phyloP scores from a whole-genome alignment of 2,329 filamentous ascomycete genomes.

The Didymella segeticola region DNA sequence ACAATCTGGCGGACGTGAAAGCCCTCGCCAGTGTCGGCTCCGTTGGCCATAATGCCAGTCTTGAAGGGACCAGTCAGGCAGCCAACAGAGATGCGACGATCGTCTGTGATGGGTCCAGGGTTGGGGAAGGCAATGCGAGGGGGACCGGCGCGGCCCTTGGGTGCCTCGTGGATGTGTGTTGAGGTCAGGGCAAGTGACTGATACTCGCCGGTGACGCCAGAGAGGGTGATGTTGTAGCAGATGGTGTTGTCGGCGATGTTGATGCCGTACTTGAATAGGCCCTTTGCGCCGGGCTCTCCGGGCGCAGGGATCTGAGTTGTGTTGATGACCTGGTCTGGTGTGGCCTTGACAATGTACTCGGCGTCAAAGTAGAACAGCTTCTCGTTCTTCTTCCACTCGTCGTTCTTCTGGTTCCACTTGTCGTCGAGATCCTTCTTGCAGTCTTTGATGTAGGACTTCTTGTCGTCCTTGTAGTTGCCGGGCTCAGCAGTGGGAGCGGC shows the following conservation, averaged over 20 bases:
- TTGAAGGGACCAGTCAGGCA: conserved; percentile 41
- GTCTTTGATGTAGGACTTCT: conserved; percentile 22
- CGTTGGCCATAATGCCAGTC: conserved; percentile 42
- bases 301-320: conserved; percentile 46
- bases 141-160: conserved; percentile 56
- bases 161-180: conserved; percentile 63
- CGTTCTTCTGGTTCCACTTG: conserved; percentile 28
- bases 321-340: conserved; percentile 59
- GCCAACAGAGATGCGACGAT: conserved; percentile 30
- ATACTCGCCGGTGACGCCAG: conserved; percentile 59
- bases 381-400: conserved; percentile 33
- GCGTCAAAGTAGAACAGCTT: conserved; percentile 56
- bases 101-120: conserved; percentile 46
- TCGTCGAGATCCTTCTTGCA: conserved; percentile 33
- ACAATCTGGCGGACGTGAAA: conserved; percentile 62
- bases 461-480: conserved; percentile 1
- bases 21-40: conserved; percentile 53
- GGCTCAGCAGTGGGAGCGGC: conserved; percentile 26
- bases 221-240: conserved; percentile 61
- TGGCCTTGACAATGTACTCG: conserved; percentile 57
- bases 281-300: conserved; percentile 54
- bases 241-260: conserved; percentile 55
- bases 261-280: conserved; percentile 61
- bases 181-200: conserved; percentile 59
- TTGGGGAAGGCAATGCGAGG: conserved; percentile 54